Conservation (phyloP, 1,139 yeast species). For the Groenewaldozyma sp. region DNA sequence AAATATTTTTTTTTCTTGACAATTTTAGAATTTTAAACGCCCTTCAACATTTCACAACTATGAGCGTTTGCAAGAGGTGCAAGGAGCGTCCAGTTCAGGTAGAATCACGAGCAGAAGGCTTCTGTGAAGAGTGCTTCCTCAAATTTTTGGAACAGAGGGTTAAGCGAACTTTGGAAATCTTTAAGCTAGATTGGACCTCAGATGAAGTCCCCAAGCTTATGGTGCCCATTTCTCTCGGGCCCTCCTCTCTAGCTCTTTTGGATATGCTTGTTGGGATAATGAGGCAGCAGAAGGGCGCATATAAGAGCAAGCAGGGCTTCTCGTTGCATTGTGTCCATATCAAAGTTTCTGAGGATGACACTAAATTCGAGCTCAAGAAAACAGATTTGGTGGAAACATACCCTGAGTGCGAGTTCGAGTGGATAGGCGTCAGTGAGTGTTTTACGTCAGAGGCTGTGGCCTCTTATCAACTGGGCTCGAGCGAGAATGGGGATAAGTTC, state of each 20-base stretch:
- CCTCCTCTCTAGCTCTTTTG: slow-evolving; percentile 55
- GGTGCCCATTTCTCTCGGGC: slow-evolving; percentile 56
- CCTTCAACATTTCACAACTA: not conserved
- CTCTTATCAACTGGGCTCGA: not conserved
- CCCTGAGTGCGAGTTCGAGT: slow-evolving; percentile 18
- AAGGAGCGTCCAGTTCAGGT: slow-evolving; percentile 38
- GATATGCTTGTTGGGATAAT: slow-evolving; percentile 57
- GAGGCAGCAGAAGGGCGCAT: slow-evolving; percentile 49
- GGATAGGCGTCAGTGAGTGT: slow-evolving; percentile 16
- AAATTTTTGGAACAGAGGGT: slow-evolving; percentile 71
- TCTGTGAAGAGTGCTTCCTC: slow-evolving; percentile 60
- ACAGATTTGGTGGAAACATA: slow-evolving; percentile 11
- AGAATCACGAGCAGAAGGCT: slow-evolving; percentile 57
- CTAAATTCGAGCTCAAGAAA: slow-evolving; percentile 11
- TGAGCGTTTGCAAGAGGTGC: slow-evolving; percentile 38
- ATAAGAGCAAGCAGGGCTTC: slow-evolving; percentile 64
- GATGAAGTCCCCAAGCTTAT: slow-evolving; percentile 34
- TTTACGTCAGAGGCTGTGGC: slow-evolving; percentile 2
- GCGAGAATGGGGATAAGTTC: not conserved
- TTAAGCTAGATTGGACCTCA: slow-evolving; percentile 47
- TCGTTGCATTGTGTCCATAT: slow-evolving; percentile 47
- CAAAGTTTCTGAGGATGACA: slow-evolving; percentile 25
- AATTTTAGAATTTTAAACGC: not conserved
- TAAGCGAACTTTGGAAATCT: slow-evolving; percentile 69
- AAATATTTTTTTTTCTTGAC: too few species aligned